Percentiles rank a stretch among this genome's conserved stretches.
Evolutionary conservation across 805 yeast genomes (phyloP).

Genomic region (Sporopachydermia lactativora): DNA sequence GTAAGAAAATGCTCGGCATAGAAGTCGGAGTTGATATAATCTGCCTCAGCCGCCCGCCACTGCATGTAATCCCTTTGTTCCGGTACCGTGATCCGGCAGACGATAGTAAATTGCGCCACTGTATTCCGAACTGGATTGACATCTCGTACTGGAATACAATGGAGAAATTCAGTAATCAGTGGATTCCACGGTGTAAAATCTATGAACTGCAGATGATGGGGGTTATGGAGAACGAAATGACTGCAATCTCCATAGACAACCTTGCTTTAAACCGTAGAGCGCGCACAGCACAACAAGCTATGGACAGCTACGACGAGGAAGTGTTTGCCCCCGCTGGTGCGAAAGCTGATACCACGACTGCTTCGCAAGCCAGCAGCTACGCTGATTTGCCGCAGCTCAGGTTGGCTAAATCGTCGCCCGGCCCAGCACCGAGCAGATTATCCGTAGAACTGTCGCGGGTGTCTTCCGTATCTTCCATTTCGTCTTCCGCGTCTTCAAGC

Average conservation of each 20-base stretch:
- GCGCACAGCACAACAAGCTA: slow-evolving; percentile 37
- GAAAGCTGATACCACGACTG: slow-evolving; percentile 10
- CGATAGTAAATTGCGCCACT: slow-evolving; percentile 41
- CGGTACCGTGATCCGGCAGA: slow-evolving; percentile 48
- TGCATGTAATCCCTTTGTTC: slow-evolving; percentile 84
- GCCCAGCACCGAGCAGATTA: too few relatives aligned
- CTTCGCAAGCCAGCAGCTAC: neutral
- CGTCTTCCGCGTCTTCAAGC: neutral
- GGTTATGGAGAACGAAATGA: slow-evolving; percentile 79
- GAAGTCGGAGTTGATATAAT: slow-evolving; percentile 84
- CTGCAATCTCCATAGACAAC: slow-evolving; percentile 51
- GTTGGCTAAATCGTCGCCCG: too few relatives aligned
- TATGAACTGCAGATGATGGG: slow-evolving; percentile 98
- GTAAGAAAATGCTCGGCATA: slow-evolving; percentile 56
- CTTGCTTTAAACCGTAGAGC: slow-evolving; percentile 23
- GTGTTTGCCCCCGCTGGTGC: slow-evolving; percentile 30
- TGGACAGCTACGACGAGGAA: slow-evolving; percentile 53
- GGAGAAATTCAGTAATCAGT: slow-evolving; percentile 28
- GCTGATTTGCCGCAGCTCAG: neutral
- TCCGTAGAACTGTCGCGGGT: too few relatives aligned
- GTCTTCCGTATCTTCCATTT: neutral
- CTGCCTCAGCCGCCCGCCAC: slow-evolving; percentile 80
- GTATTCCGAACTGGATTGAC: slow-evolving; percentile 93
- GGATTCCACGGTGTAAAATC: slow-evolving; percentile 92
- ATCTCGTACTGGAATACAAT: slow-evolving; percentile 76